These are phyloP conservation scores for Leccinum truebloodii DNA, from an alignment of 768 basidiomycete genomes.

Conservation along the genomic window DNA sequence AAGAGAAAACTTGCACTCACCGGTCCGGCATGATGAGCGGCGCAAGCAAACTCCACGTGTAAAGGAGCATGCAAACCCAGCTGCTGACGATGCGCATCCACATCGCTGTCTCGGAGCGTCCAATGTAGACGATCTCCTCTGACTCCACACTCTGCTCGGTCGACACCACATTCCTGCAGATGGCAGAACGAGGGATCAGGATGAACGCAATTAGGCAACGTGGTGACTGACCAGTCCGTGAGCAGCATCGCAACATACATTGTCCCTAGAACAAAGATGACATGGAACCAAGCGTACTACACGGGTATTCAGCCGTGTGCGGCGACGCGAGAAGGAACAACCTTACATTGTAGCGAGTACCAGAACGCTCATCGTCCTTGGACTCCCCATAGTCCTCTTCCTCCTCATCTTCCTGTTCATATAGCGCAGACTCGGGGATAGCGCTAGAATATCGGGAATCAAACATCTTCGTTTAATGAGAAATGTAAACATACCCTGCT, in stretches of 20 bases:
- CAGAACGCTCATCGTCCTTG: constrained; percentile 89
- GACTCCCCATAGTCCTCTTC: constrained; percentile 74
- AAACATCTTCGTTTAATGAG: background rate
- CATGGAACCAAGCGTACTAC: constrained; percentile 98
- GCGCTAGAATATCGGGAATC: constrained; percentile 48
- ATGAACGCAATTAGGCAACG: background rate
- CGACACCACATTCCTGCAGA: constrained; percentile 70
- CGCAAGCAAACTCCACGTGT: constrained; percentile 85
- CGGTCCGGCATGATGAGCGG: constrained; percentile 91
- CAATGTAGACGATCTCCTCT: constrained; percentile 84
- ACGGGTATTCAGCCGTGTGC: background rate
- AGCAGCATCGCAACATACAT: constrained; percentile 99
- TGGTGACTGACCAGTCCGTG: constrained; percentile 84
- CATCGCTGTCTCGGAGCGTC: constrained; percentile 95
- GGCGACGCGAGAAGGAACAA: background rate
- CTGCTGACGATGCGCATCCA: constrained; percentile 98
- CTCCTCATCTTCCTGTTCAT: constrained; percentile 68
- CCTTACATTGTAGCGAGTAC: constrained; percentile 91
- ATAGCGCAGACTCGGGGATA: constrained; percentile 88
- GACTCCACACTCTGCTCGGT: constrained; percentile 52
- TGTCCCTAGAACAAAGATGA: constrained; percentile 92
- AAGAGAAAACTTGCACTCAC: constrained; percentile 41
- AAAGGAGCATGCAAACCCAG: constrained; percentile 89
- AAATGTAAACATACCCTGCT: constrained; percentile 65
- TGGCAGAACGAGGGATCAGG: constrained; percentile 4